Percentiles rank a stretch among this genome's conserved stretches.
These are phyloP conservation scores for Dothideomycetidae sp. DNA, from an alignment of 2,329 filamentous ascomycete species.

Conservation along the genomic window DNA sequence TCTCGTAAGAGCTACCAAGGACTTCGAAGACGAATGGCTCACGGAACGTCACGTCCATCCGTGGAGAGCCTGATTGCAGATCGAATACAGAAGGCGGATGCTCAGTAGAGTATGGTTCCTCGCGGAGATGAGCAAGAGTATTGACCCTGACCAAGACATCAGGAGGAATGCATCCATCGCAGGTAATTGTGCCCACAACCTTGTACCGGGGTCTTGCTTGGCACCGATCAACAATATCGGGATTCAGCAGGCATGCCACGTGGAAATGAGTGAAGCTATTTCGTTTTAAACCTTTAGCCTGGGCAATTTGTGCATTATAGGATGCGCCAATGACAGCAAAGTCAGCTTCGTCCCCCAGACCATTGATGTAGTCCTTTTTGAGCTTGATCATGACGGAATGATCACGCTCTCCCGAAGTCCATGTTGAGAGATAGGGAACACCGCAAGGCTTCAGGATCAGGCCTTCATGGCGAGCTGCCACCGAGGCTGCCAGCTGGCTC, in stretches of 20 bases:
- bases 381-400: constrained; percentile 52
- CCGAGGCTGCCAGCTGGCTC: constrained; percentile 51
- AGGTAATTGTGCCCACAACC: constrained; percentile 44
- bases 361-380: constrained; percentile 71
- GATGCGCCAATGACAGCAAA: constrained; percentile 65
- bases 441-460: constrained; percentile 64
- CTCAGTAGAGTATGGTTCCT: constrained; percentile 18
- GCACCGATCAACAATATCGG: constrained; percentile 40
- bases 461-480: constrained; percentile 57
- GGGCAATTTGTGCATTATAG: constrained; percentile 51
- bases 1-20: constrained; percentile 66
- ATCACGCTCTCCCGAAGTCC: constrained; percentile 9
- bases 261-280: constrained; percentile 64
- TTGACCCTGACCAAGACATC: constrained; percentile 31
- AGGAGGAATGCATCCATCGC: constrained; percentile 32
- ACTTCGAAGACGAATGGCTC: constrained; percentile 66
- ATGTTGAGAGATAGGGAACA: constrained; percentile 55
- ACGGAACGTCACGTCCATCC: constrained; percentile 44
- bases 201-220: constrained; percentile 45
- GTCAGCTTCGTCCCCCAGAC: constrained; percentile 69
- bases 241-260: constrained; percentile 61
- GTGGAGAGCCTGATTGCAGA: constrained; percentile 10
- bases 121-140: constrained; percentile 25
- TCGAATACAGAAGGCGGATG: constrained; percentile 15
- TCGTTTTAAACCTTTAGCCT: constrained; percentile 20